Evolutionary conservation across 2,329 filamentous ascomycete genomes (phyloP), one percentile per base, ranked within the genome.

Genomic region (Ambrosiella xylebori): DNA sequence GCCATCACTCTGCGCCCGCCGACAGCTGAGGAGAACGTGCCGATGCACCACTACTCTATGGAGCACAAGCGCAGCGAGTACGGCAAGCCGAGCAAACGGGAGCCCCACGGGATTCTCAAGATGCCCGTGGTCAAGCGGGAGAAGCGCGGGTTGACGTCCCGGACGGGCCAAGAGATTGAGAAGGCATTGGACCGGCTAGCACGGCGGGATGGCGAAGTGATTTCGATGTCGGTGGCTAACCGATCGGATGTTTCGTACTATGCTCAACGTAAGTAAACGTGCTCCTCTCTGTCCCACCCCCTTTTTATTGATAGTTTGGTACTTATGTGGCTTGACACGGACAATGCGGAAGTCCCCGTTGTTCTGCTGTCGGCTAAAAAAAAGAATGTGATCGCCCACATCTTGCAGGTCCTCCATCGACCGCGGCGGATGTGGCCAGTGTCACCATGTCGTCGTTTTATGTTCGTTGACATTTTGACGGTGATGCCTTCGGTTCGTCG

Each of bases 211-310:
- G 44, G 55, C 12, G 36, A 54, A 9, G 71, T 70, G 15, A 67
- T 75, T 45, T 71, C 74, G 53, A 65, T 76, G 2, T 65, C 70
- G 54, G 66, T 78, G 36, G 72, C 73, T 38, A 77, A 77, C 66
- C 70, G 75, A 15, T 73, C 74, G 3, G 76, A 79, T 63, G 71
- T 79, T 35, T 75, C 76, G 50, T 79, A 79, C 65, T 78, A 78
- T 63, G 74, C 73, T 4, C 68, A 72, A 62, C 67, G 74, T 76
- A 66, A 61, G 66, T 65, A 39, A 56, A 27, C 35, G 15, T 53
- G 38, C 52, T 57, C 37, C 51, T 51, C 7, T 35, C 37, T 52
- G 12, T 19, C 8, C 19, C 15, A 37, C 58, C 17, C 17, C 17
- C 13, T 54, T 37, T 45, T 44, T 40, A 37, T 53, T 15, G n/a